A percentile compares a stretch with the other conserved stretches of the same genome.
Evolutionary conservation across 768 basidiomycete genomes (phyloP).

Genomic region (Boletus reticuloceps): DNA sequence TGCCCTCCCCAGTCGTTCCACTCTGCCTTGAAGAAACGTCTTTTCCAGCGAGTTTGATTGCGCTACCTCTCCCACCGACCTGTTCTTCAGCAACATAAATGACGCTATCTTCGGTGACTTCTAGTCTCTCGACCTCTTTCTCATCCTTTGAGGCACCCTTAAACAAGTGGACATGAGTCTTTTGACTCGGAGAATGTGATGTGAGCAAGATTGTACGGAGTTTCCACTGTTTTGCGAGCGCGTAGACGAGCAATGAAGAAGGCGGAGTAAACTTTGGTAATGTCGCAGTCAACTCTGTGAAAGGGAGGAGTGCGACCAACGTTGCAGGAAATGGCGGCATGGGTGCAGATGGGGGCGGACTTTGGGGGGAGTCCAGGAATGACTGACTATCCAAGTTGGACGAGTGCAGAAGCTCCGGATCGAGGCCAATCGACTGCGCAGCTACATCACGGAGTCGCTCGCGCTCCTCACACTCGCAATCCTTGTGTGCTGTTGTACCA

Average conservation of each 20-base stretch:
- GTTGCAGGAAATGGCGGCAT: constrained; percentile 66
- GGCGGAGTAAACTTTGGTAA: constrained; percentile 71
- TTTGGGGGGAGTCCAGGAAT: constrained; percentile 19
- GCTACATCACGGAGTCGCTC: constrained; percentile 73
- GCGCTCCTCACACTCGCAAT: constrained; percentile 70
- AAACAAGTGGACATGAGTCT: constrained; percentile 70
- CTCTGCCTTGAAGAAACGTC: constrained; percentile 48
- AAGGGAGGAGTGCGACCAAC: constrained; percentile 46
- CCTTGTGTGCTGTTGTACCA: constrained; percentile 29
- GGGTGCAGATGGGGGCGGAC: constrained; percentile 1
- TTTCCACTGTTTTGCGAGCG: constrained; percentile 74
- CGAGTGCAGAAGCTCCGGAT: constrained; percentile 46
- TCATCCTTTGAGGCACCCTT: constrained; percentile 58
- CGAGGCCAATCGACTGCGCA: constrained; percentile 72
- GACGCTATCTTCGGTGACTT: constrained; percentile 74
- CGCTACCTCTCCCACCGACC: constrained; percentile 43
- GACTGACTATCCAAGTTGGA: constrained; percentile 17
- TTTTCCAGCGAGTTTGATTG: constrained; percentile 67
- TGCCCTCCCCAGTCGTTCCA: constrained; percentile 12
- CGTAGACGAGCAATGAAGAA: constrained; percentile 67
- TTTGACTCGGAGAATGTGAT: constrained; percentile 34
- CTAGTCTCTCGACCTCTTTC: constrained; percentile 68
- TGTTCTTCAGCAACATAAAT: constrained; percentile 68
- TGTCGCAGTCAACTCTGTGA: constrained; percentile 49
- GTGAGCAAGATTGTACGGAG: constrained; percentile 59